phyloP scores from a whole-genome alignment of 2,329 filamentous ascomycete genomes.

The Penicillium sp. region DNA sequence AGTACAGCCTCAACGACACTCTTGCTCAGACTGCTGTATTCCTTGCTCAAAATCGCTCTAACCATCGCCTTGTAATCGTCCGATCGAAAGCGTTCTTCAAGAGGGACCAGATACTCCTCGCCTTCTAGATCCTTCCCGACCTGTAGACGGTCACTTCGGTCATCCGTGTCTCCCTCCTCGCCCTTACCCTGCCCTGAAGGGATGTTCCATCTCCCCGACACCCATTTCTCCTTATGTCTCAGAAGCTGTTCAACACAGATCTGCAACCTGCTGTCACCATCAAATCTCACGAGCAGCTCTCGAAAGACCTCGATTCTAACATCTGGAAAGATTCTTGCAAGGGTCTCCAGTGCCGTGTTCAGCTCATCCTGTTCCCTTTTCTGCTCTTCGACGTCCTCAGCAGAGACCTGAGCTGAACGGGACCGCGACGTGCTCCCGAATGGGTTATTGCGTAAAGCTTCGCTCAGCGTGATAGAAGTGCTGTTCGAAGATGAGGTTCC shows the following conservation, averaged over 20 bases:
- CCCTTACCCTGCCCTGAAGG: conserved; percentile 21
- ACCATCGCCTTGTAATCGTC: conserved; percentile 44
- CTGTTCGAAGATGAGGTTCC: conserved; percentile 19
- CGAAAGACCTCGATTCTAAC: conserved; percentile 49
- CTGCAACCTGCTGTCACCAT: conserved; percentile 46
- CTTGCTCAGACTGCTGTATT: conserved; percentile 44
- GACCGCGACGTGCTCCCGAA: conserved; percentile 36
- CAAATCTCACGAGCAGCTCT: conserved; percentile 47
- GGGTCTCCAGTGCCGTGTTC: conserved; percentile 41
- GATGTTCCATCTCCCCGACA: conserved; percentile 47
- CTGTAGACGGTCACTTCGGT: neutral
- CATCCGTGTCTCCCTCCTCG: conserved; percentile 5
- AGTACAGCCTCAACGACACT: conserved; percentile 48
- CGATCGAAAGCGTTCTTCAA: conserved; percentile 45
- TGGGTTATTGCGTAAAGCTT: conserved; percentile 46
- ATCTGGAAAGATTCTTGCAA: conserved; percentile 47
- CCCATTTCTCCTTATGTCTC: conserved; percentile 47
- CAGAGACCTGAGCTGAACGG: conserved; percentile 21
- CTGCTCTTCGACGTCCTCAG: conserved; percentile 29
- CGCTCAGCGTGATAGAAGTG: conserved; percentile 38
- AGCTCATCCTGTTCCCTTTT: conserved; percentile 38
- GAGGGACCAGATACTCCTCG: conserved; percentile 30
- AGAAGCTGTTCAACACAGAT: conserved; percentile 49
- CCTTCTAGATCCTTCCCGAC: conserved; percentile 5
- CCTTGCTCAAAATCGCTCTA: conserved; percentile 37